Conservation (phyloP, 1,284 basidiomycete genomes). For the Irpex sp. region DNA sequence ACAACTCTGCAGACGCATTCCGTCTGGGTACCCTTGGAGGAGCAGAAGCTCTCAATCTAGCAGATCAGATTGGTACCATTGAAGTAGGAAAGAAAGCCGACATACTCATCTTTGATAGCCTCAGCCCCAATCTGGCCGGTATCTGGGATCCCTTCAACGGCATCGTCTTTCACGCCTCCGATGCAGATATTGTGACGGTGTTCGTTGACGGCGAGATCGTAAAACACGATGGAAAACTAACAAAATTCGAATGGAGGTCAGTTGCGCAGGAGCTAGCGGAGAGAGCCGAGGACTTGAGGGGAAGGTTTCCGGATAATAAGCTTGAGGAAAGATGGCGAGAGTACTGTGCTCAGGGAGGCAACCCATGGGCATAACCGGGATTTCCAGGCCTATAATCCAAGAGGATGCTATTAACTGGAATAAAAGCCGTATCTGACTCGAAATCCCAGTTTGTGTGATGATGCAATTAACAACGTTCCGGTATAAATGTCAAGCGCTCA, state of each 20-base stretch:
- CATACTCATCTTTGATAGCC: slow-evolving; percentile 28
- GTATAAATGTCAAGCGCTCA: no score
- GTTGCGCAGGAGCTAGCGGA: no score
- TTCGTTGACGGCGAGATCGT: slow-evolving; percentile 32
- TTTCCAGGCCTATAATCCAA: no score
- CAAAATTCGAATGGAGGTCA: slow-evolving; percentile 23
- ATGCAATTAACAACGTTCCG: no score
- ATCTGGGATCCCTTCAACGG: slow-evolving; percentile 26
- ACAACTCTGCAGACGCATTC: slow-evolving; percentile 27
- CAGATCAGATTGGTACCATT: slow-evolving; percentile 27
- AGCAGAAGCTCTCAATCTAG: slow-evolving; percentile 28
- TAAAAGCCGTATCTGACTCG: no score
- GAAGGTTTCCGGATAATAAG: no score
- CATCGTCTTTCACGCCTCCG: slow-evolving; percentile 29
- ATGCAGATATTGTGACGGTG: slow-evolving; percentile 29
- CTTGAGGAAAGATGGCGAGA: slow-evolving; percentile 4
- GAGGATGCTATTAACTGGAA: no score
- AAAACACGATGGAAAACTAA: slow-evolving; percentile 24
- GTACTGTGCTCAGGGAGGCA: slow-evolving; percentile 19
- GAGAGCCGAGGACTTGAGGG: no score
- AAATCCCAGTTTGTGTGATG: no score
- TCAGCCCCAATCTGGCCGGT: slow-evolving; percentile 27
- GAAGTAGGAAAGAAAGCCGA: slow-evolving; percentile 33
- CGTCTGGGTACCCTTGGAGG: slow-evolving; percentile 31
- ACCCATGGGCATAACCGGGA: no score